These are phyloP conservation scores for Syzygium malaccense DNA, from an alignment of 441 rosid genomes.

Conservation along the genomic window DNA sequence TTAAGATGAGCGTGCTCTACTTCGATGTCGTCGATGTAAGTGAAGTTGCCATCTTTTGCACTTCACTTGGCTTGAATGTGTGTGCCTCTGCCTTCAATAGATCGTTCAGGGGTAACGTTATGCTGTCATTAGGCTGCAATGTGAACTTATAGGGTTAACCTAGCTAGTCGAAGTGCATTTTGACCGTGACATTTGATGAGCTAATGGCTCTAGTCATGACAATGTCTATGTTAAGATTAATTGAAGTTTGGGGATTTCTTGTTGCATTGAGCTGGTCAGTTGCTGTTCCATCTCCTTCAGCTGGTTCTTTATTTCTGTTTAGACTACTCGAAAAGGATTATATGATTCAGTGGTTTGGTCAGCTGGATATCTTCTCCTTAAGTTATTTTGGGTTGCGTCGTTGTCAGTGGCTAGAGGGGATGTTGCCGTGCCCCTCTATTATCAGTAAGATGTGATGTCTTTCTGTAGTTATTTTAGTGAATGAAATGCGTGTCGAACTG, in stretches of 20 bases:
- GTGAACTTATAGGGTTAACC: background rate
- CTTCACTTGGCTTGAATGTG: background rate
- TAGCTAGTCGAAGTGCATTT: background rate
- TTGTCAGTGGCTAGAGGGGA: background rate
- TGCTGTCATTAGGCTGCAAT: background rate
- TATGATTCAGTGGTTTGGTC: background rate
- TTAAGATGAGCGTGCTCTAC: conserved; percentile 92
- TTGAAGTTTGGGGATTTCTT: background rate
- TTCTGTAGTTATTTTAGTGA: background rate
- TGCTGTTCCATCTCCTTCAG: background rate
- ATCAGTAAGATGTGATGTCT: background rate
- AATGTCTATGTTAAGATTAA: background rate
- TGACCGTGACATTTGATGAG: background rate
- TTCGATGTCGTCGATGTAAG: conserved; percentile 76
- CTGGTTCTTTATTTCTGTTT: background rate
- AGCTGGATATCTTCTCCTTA: background rate
- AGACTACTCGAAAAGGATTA: background rate
- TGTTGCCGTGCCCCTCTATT: background rate
- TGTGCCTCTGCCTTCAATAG: background rate
- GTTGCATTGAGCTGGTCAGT: background rate
- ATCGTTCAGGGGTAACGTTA: background rate
- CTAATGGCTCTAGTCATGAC: background rate
- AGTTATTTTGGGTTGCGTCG: background rate
- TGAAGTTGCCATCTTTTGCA: background rate
- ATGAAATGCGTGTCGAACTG: background rate